Base-by-base conservation (phyloP, 192 early-diverging fungal genomes). In the Phlyctochytrium arcticum region DNA sequence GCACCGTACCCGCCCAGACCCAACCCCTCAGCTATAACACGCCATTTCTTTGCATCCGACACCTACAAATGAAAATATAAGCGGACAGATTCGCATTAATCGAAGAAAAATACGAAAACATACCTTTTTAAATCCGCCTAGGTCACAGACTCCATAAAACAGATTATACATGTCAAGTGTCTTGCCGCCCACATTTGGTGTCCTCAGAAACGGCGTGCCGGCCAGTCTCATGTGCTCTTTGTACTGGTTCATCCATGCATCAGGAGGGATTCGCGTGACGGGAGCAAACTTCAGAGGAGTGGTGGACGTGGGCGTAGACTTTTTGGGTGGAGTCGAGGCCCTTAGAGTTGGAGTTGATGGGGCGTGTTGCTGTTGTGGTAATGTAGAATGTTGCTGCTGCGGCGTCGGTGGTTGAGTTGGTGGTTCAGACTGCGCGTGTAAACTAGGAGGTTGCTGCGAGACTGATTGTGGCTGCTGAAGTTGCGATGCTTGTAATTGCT, bases 41-140 rank as follows among this genome's bases (percentile, higher is more conserved):
- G 29, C 62, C 59, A 60, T 32, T 17, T 6, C 9, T 37, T 33
- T 12, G 44, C 59, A 33, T 46, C 17, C 26, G 42, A 44, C 42
- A 44, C 42, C 42, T 12, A 12, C 42, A n/a, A n/a, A n/a, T n/a
- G n/a, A n/a, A n/a, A n/a, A n/a, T n/a, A n/a, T n/a, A n/a, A n/a
- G n/a, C n/a, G n/a, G n/a, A n/a, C n/a, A n/a, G n/a, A n/a, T n/a
- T n/a, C n/a, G n/a, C n/a, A n/a, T n/a, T n/a, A n/a, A n/a, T n/a
- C n/a, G n/a, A n/a, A n/a, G n/a, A n/a, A n/a, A n/a, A n/a, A n/a
- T n/a, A n/a, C 15, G n/a, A 36, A 47, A 48, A 30, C 29, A 33
- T 5, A 69, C 39, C 59, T 69, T 62, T 10, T 70, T 53, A 48
- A 54, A 70, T 27, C 68, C 68, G 7, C 68, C 68, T 15, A 44